These are phyloP conservation scores for Colletotrichum filicis DNA, from an alignment of 2,329 filamentous ascomycete species.

Conservation along the genomic window DNA sequence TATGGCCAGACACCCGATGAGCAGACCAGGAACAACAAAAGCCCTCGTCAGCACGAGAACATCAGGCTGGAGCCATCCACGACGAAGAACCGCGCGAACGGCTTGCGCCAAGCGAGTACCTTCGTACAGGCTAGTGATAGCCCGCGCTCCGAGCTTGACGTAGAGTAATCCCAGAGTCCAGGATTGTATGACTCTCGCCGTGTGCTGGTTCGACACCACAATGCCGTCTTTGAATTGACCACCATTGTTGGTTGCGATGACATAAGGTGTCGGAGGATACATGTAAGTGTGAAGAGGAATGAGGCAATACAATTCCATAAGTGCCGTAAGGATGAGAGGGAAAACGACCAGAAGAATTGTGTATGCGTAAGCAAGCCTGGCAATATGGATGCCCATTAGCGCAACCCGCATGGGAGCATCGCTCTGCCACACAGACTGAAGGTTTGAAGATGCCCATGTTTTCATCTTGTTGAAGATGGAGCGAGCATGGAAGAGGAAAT, in stretches of 20 bases:
- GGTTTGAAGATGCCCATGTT: slow-evolving; percentile 42
- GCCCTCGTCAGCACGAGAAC: slow-evolving; percentile 82
- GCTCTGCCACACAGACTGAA: slow-evolving; percentile 43
- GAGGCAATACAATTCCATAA: slow-evolving; percentile 89
- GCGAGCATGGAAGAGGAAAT: slow-evolving; percentile 65
- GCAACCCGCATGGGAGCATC: slow-evolving; percentile 44
- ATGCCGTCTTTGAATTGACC: slow-evolving; percentile 39
- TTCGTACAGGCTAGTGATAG: slow-evolving; percentile 75
- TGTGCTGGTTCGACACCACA: slow-evolving; percentile 59
- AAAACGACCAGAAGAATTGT: slow-evolving; percentile 80
- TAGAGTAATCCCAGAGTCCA: slow-evolving; percentile 96
- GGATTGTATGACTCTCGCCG: slow-evolving; percentile 87
- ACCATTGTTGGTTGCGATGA: slow-evolving; percentile 34
- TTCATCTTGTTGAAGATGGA: slow-evolving; percentile 47
- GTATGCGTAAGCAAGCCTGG: slow-evolving; percentile 78
- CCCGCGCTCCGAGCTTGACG: slow-evolving; percentile 79
- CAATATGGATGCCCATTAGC: slow-evolving; percentile 44
- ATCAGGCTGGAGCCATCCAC: slow-evolving; percentile 84
- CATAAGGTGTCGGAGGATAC: slow-evolving; percentile 47
- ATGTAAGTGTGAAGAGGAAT: slow-evolving; percentile 88
- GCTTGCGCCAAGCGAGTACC: slow-evolving; percentile 79
- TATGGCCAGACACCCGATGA: slow-evolving; percentile 72
- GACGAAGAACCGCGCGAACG: slow-evolving; percentile 77
- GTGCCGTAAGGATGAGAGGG: slow-evolving; percentile 80
- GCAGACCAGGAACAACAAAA: slow-evolving; percentile 80